Conservation (phyloP, 2,329 filamentous ascomycete genomes). For the Stachybotrys elegans region DNA sequence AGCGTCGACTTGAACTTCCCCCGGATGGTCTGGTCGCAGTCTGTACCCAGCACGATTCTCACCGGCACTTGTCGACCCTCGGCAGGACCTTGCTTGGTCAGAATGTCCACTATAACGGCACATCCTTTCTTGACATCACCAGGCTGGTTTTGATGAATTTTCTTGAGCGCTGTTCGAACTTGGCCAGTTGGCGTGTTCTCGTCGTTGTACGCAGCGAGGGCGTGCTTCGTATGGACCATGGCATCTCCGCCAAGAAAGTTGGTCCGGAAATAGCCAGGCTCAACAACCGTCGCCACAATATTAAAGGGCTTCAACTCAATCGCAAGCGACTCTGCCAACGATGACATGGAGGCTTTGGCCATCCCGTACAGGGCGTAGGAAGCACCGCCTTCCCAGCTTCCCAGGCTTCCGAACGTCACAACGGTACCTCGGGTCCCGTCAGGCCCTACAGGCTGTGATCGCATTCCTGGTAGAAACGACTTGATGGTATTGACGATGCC, state of each 20-base stretch:
- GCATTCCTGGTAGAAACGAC: constrained; percentile 42
- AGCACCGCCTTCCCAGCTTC: constrained; percentile 33
- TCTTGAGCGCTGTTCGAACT: constrained; percentile 22
- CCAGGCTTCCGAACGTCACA: constrained; percentile 42
- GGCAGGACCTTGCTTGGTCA: constrained; percentile 44
- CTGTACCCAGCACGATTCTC: constrained; percentile 49
- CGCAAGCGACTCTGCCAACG: constrained; percentile 36
- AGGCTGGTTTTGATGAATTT: constrained; percentile 41
- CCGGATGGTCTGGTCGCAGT: constrained; percentile 37
- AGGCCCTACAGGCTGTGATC: constrained; percentile 25
- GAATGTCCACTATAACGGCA: constrained; percentile 47
- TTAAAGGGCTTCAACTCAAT: constrained; percentile 40
- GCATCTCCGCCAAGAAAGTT: constrained; percentile 35
- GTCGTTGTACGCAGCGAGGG: constrained; percentile 26
- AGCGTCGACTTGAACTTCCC: constrained; percentile 37
- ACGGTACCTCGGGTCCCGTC: constrained; percentile 22
- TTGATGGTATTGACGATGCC: constrained; percentile 43
- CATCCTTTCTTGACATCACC: constrained; percentile 52
- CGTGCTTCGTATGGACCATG: constrained; percentile 18
- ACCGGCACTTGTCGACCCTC: constrained; percentile 44
- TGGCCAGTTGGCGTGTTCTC: constrained; percentile 21
- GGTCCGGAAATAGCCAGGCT: constrained; percentile 51
- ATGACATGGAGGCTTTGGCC: constrained; percentile 41
- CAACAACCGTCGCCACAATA: constrained; percentile 36
- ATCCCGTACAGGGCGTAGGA: constrained; percentile 35